Evolutionary conservation across 2,329 filamentous ascomycete genomes (phyloP), one percentile per base, ranked within the genome.

Genomic region (Aaosphaeria pasadenensis): DNA sequence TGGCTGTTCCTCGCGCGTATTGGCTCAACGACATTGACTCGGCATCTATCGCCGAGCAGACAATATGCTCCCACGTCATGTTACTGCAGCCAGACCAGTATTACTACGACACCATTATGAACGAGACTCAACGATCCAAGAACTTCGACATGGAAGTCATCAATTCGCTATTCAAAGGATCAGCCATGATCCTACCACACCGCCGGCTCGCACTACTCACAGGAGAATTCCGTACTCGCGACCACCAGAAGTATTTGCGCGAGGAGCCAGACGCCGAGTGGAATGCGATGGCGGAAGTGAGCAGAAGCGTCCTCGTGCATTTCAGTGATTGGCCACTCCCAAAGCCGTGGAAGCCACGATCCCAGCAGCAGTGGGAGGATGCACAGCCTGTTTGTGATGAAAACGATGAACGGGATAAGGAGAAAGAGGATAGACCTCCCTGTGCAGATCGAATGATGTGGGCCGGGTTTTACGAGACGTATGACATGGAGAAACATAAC

Each of bases 111-210:
- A 30, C 44, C 36, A 46, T 46, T 13, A 46, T 46, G 44, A 42
- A 46, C 29, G 44, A 46, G 32, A 42, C 44, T 6, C 13, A 39
- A 29, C 9, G 36, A 30, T 46, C 44, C n/a, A 31, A 31, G 11
- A 36, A 46, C 17, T 46, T 46, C 44, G 44, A 46, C 30, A 46
- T 46, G 44, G 44, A 46, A 28, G 36, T 46, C 33, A 46, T 46
- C 44, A 44, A 44, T 24, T 11, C 7, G 6, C 24, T 44, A 11
- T 44, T 44, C 43, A 44, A 44, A 44, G 32, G 32, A 7, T 44
- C 43, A 2, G 43, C 43, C n/a, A 44, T 44, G 43, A 33, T 44
- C 3, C 30, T 44, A 3, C 32, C 43, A 13, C 32, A 44, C 30
- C 43, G 43, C 31, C 43, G 43, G 6, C 32, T 44, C 6, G 43